Percentiles rank a stretch among this genome's conserved stretches.
Conservation (phyloP, 305 asterid species). For the Fraxinus nigra region DNA sequence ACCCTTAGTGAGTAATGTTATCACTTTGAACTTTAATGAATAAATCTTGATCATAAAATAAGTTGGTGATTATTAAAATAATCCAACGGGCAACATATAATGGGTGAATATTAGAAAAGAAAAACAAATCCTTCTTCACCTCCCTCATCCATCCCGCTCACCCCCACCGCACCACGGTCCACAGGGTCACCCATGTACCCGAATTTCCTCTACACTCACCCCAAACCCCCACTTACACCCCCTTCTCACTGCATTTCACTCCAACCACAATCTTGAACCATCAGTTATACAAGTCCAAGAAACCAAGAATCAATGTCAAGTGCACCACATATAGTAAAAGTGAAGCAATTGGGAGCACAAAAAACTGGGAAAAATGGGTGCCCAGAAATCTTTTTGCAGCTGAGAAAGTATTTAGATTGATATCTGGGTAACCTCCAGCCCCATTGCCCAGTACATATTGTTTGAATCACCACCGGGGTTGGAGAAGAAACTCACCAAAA, state of each 20-base stretch:
- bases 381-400: slow-evolving; percentile 52
- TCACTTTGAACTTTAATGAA: too few species aligned
- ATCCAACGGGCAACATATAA: too few species aligned
- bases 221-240: slow-evolving; percentile 20
- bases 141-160: neutral
- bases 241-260: slow-evolving; percentile 16
- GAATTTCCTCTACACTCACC: slow-evolving; percentile 38
- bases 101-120: too few species aligned
- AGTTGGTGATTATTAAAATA: too few species aligned
- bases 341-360: slow-evolving; percentile 32
- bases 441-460: slow-evolving; percentile 72
- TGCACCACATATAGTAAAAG: slow-evolving; percentile 37
- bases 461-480: too few species aligned
- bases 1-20: too few species aligned
- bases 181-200: slow-evolving; percentile 44
- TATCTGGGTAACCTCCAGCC: slow-evolving; percentile 91
- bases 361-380: slow-evolving; percentile 48
- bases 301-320: slow-evolving; percentile 35
- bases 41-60: too few species aligned
- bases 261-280: slow-evolving; percentile 27
- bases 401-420: slow-evolving; percentile 75
- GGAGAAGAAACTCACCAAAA: too few species aligned
- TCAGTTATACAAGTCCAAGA: slow-evolving; percentile 22
- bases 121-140: neutral
- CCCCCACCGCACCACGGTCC: neutral